Conservation (phyloP, 441 rosid species). For the Gossypium lobatum region DNA sequence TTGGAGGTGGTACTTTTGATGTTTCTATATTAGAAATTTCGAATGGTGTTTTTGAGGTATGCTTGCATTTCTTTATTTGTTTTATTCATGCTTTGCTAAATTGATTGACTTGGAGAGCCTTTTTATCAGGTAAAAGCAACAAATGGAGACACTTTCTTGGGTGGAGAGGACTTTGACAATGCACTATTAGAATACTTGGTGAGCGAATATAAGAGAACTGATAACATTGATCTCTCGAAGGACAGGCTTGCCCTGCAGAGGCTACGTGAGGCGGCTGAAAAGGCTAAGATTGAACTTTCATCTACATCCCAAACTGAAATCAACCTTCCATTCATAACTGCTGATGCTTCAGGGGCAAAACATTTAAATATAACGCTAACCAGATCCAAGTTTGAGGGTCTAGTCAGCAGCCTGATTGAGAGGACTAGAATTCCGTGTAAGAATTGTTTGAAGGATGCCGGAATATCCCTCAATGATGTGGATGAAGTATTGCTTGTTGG, state of each 20-base stretch:
- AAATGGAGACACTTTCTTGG: constrained; percentile 59
- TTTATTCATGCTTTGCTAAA: not conserved
- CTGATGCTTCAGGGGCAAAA: constrained; percentile 60
- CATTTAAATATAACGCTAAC: constrained; percentile 53
- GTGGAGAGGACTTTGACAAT: constrained; percentile 62
- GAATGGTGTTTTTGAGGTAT: constrained; percentile 42
- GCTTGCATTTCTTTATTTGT: not conserved
- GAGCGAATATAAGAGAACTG: constrained; percentile 43
- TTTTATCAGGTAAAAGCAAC: constrained; percentile 50
- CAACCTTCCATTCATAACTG: constrained; percentile 58
- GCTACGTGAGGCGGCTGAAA: constrained; percentile 62
- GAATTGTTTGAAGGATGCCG: constrained; percentile 55
- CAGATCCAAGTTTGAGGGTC: constrained; percentile 50
- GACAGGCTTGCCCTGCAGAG: constrained; percentile 57
- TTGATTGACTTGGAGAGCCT: not conserved
- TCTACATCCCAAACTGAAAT: constrained; percentile 59
- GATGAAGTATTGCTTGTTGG: constrained; percentile 42
- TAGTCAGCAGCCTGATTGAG: constrained; percentile 47
- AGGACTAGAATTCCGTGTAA: constrained; percentile 45
- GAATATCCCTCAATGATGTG: constrained; percentile 40
- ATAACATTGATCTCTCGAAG: constrained; percentile 45
- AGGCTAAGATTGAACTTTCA: constrained; percentile 60
- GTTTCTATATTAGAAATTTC: constrained; percentile 41
- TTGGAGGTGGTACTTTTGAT: constrained; percentile 47
- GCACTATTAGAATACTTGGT: constrained; percentile 46